Evolutionary conservation across 2,329 filamentous ascomycete genomes (phyloP).

Genomic region (Cryphonectria nitschkei): DNA sequence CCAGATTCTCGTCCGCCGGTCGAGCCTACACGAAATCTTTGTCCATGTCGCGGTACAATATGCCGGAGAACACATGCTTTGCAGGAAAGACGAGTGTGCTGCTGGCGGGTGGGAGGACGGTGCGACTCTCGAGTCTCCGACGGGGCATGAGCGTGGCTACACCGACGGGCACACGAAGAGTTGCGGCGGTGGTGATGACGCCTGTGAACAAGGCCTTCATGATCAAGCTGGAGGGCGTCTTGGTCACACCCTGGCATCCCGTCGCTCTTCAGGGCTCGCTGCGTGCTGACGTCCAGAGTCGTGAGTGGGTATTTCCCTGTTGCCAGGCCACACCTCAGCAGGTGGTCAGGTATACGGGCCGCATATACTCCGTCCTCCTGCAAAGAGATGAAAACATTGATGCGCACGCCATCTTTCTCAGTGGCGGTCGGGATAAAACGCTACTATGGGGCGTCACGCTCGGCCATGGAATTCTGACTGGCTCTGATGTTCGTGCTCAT

Average conservation of each 20-base stretch:
- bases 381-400: constrained; percentile 47
- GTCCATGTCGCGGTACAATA: constrained; percentile 51
- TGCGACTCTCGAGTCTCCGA: constrained; percentile 49
- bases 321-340: constrained; percentile 38
- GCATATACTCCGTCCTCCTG: constrained; percentile 61
- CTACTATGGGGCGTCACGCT: constrained; percentile 58
- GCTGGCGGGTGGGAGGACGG: constrained; percentile 45
- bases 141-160: constrained; percentile 54
- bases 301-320: constrained; percentile 53
- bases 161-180: constrained; percentile 51
- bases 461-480: constrained; percentile 56
- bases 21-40: constrained; percentile 26
- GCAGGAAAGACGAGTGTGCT: constrained; percentile 51
- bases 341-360: constrained; percentile 50
- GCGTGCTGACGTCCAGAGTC: constrained; percentile 15
- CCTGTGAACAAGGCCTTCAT: constrained; percentile 45
- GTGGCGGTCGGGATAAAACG: constrained; percentile 29
- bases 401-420: constrained; percentile 56
- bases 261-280: constrained; percentile 41
- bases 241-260: constrained; percentile 66
- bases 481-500: constrained; percentile 52
- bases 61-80: constrained; percentile 53
- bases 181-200: constrained; percentile 57
- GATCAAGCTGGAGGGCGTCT: constrained; percentile 49
- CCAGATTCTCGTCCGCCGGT: constrained; percentile 9